Base-by-base conservation (phyloP, 495 filamentous ascomycete species). In the Polyplosphaeria fusca region DNA sequence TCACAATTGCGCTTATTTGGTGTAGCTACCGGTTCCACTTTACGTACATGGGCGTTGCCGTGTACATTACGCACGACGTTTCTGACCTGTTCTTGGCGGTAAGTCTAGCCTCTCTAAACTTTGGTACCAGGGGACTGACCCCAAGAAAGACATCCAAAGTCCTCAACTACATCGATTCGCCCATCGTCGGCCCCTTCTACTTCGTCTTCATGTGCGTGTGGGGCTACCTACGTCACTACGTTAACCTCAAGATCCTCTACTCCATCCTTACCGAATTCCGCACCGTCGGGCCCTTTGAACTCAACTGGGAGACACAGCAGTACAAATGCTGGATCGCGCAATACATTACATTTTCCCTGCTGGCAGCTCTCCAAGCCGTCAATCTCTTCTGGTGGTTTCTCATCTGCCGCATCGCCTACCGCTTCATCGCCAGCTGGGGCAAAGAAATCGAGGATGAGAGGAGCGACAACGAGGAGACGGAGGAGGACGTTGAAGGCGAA, bases 11-110 rank as follows among this genome's bases (percentile, higher is more conserved):
- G n/a, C 77, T 98, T 51, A 97, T 98, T 58, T 83, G 74, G 26
- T 71, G 91, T 68, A 94, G 88, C 75, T 98, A 98, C 71, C 86
- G 91, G 26, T 98, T 95, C 77, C 94, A 98, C 71, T 98, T 98
- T 71, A 93, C 93, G 7, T 91, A 94, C 70, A 94, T 98, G 75
- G 93, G 93, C n/a, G 68, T 98, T 35, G 91, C 89, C 25, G 92
- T 98, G 5, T 98, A 95, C 70, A 91, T 96, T 57, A 97, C 93
- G 19, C 90, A 95, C 66, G 93, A 98, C 63, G 87, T 97, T 58
- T 88, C 83, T 48, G 93, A 98, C 67, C 96, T 97, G 72, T 98
- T 98, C 82, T 78, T 98, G 14, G 94, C 94, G 19, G 89, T 93
- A 83, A 71, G 88, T 78, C 48, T 14, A 39, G 39, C 19, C 47